These are phyloP conservation scores for Mycocentrospora acerina DNA, from an alignment of 2,329 filamentous ascomycete genomes.

Conservation along the genomic window DNA sequence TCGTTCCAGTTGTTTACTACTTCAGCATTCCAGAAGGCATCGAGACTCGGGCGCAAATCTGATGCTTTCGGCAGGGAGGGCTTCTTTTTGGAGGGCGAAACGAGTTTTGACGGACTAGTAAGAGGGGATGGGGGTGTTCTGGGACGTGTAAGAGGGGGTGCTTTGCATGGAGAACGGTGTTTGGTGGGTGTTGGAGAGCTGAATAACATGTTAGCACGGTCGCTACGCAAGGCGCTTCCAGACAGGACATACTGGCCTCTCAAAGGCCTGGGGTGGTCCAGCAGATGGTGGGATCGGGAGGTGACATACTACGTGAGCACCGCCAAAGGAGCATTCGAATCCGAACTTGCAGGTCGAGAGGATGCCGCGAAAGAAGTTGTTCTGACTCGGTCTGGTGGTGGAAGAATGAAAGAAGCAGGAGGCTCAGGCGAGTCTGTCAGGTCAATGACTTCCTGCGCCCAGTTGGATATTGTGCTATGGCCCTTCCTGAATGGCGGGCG, in stretches of 20 bases:
- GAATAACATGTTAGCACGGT: too few species aligned
- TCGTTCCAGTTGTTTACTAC: conserved; percentile 42
- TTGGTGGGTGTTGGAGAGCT: conserved; percentile 39
- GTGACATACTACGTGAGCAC: conserved; percentile 34
- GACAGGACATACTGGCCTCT: too few species aligned
- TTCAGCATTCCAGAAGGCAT: conserved; percentile 42
- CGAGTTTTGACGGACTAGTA: conserved; percentile 34
- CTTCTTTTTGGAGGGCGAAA: conserved; percentile 41
- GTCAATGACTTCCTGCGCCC: conserved; percentile 37
- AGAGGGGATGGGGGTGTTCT: conserved; percentile 33
- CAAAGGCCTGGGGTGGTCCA: too few species aligned
- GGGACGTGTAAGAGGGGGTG: conserved; percentile 31
- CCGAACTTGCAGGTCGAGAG: conserved; percentile 34
- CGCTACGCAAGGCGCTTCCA: too few species aligned
- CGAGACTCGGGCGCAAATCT: conserved; percentile 37
- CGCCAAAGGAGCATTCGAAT: conserved; percentile 25
- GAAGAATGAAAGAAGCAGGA: conserved; percentile 19
- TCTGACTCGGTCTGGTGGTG: conserved; percentile 19
- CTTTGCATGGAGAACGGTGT: conserved; percentile 36
- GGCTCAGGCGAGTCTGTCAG: conserved; percentile 31
- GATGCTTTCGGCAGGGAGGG: conserved; percentile 30
- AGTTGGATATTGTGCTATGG: conserved; percentile 30
- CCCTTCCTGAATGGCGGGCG: conserved; percentile 27
- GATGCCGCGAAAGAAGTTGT: conserved; percentile 26
- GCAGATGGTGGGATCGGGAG: too few species aligned